Base-by-base conservation (phyloP, 1,284 basidiomycete genomes). In the Porogramme epimiltina region DNA sequence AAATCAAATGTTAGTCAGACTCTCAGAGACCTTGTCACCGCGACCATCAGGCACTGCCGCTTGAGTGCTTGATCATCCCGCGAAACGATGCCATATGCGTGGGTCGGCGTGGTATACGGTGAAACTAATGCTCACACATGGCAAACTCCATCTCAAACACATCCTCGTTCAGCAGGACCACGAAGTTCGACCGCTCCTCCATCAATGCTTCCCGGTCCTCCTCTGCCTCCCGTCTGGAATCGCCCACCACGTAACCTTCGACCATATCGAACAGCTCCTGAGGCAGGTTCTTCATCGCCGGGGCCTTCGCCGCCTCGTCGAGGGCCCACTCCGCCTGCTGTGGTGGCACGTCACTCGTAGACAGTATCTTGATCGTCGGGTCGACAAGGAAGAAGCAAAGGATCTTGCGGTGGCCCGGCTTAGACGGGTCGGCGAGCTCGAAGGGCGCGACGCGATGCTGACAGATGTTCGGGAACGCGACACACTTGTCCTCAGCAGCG, bases 391-490 rank as follows among this genome's bases (percentile, higher is more conserved):
- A 73, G 42, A 70, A 63, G 31, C 62, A 63, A 26, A 71, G 49
- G 42, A 73, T 68, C 54, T 70, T 72, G 45, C 69, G 62, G 23
- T 66, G 62, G 4, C 69, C 70, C 0, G 68, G 62, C 44, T 64
- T 64, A n/a, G 64, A 49, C 2, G 49, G 53, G 49, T 72, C 70
- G 15, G 23, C 44, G 11, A 73, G 61, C 23, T 58, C 52, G 54
- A 72, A 71, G 6, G 65, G 61, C 42, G 62, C 56, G 20, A 73
- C 69, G 39, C 62, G 64, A 37, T 76, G 66, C 61, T 76, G 61
- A 60, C 70, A 57, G 54, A 71, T 42, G 62, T 75, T 63, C 46
- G 64, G 59, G 61, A 75, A 60, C 42, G 66, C 56, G 60, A 75
- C 36, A 49, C 57, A 51, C 33, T 63, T 59, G 26, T 54, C 62